These are phyloP conservation scores for Datura wrightii DNA, from an alignment of 257 asterid species.

Conservation along the genomic window DNA sequence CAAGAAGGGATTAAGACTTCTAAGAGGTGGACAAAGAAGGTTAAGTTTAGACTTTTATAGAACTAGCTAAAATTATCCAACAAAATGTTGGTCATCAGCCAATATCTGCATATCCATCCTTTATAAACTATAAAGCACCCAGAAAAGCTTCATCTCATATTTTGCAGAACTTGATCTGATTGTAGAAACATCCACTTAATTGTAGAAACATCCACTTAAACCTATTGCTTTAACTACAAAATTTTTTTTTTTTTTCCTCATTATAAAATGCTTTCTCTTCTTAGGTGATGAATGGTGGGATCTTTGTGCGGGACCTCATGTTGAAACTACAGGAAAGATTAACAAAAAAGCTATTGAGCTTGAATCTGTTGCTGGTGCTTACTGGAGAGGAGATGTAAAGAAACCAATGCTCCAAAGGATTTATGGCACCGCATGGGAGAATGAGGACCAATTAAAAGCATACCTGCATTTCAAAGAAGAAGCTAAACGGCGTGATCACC, in stretches of 20 bases:
- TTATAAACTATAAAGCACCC: not conserved
- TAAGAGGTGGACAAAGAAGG: not conserved
- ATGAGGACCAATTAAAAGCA: constrained; percentile 86
- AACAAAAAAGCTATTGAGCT: constrained; percentile 85
- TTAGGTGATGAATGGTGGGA: constrained; percentile 98
- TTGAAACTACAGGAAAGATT: constrained; percentile 91
- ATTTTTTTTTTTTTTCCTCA: not conserved
- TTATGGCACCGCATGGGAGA: constrained; percentile 99
- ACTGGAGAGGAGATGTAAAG: constrained; percentile 94
- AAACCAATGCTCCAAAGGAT: constrained; percentile 95
- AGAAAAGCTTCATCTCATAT: not conserved
- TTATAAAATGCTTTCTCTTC: constrained; percentile 20
- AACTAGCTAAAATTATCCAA: not conserved
- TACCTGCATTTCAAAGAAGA: constrained; percentile 92
- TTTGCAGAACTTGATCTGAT: not conserved
- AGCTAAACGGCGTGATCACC: constrained; percentile 97
- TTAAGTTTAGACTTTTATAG: not conserved
- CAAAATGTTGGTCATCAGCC: not conserved
- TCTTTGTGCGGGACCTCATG: constrained; percentile 99
- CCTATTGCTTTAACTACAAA: not conserved
- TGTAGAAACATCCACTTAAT: not conserved
- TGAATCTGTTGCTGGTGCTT: constrained; percentile 99
- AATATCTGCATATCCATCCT: not conserved
- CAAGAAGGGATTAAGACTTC: not conserved
- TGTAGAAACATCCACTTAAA: not conserved